Evolutionary conservation across 2,329 filamentous ascomycete genomes (phyloP).

Genomic region (Lasiodiplodia gonubiensis): DNA sequence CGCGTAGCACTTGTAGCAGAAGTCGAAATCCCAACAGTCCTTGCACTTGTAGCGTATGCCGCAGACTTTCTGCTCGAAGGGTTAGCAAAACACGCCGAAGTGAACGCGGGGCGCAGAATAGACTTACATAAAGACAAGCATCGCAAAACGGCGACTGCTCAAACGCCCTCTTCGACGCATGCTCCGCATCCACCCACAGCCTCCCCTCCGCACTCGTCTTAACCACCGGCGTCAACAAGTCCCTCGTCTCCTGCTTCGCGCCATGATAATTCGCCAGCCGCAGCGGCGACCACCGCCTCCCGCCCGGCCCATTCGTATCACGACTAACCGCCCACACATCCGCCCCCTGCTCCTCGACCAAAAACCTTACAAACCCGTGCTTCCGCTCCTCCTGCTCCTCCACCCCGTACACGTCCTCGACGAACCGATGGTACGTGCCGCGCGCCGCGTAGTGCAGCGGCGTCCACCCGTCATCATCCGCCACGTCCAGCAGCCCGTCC

Average conservation of each 20-base stretch:
- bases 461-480: constrained; percentile 6
- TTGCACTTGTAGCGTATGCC: constrained; percentile 11
- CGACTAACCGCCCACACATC: background rate
- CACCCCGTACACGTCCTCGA: too few species aligned
- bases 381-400: background rate
- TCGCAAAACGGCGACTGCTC: background rate
- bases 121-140: background rate
- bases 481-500: background rate
- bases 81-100: background rate
- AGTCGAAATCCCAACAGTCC: constrained; percentile 21
- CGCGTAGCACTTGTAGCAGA: constrained; percentile 25
- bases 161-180: background rate
- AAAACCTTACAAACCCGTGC: background rate
- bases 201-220: background rate
- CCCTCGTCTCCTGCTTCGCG: background rate
- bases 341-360: background rate
- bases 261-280: background rate
- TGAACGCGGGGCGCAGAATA: too few species aligned
- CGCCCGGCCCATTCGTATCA: too few species aligned
- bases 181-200: background rate
- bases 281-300: background rate
- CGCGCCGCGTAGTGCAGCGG: constrained; percentile 2
- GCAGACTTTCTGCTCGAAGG: background rate
- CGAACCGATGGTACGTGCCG: background rate
- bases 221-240: background rate